Evolutionary conservation across 371 early-diverging fungal species (phyloP), one percentile per base, ranked within the genome.

Genomic region (Chytridium lagenaria): DNA sequence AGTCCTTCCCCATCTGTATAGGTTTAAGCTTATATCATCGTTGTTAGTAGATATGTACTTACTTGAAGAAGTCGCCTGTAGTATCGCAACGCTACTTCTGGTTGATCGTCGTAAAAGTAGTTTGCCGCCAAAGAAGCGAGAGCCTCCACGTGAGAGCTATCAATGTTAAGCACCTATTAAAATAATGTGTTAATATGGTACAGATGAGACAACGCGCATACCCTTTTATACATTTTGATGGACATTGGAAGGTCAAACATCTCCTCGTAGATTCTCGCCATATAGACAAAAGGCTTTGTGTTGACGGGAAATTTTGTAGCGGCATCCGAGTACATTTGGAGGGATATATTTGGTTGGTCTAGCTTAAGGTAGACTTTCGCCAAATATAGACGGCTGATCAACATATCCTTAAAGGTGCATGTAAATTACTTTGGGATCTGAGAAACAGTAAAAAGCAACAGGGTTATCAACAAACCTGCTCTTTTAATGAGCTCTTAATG

Each of bases 11-110:
- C 37, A 68, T 51, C 72, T 69, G 64, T 7, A 50, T 55, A 26
- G 55, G 28, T 40, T 23, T 12, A 7, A 23, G 7, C 38, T 26
- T 22, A 61, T 40, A 30, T n/a, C 44, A 19, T 68, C 34, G n/a
- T n/a, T n/a, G n/a, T n/a, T n/a, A n/a, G n/a, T n/a, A n/a, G n/a
- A n/a, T n/a, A n/a, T n/a, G n/a, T n/a, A n/a, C n/a, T 28, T 59
- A 73, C 71, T 63, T 73, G 55, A 15, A 75, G 61, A 16, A 78
- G 36, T 26, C 78, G 37, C 22, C 69, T 52, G 68, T 68, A 78
- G 66, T 72, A 76, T 26, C 67, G 59, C 16, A 77, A 28, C 0
- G 76, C 76, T 33, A 75, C 50, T 61, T 78, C 78, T 0, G 76
- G 73, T 65, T 76, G 79, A 44, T 73, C 63, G 22, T 50, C 40